phyloP scores from a whole-genome alignment of 768 basidiomycete genomes.

The Sporobolomyces pararoseus region DNA sequence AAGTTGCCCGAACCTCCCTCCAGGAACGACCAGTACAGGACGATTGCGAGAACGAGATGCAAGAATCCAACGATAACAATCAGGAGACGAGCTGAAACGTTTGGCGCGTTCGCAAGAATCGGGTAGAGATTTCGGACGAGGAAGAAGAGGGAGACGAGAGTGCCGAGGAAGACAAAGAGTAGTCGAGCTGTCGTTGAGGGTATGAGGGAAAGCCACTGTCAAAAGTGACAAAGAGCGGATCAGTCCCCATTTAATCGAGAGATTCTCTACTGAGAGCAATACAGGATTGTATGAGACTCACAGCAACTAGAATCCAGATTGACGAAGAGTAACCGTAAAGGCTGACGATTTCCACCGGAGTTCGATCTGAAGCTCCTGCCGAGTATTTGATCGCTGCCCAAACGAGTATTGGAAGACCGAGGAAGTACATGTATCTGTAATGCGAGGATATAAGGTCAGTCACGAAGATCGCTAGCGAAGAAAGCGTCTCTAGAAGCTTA shows the following conservation, averaged over 20 bases:
- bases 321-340: conserved; percentile 62
- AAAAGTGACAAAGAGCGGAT: not conserved
- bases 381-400: conserved; percentile 78
- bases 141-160: conserved; percentile 80
- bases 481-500: conserved; percentile 8
- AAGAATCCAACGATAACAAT: conserved; percentile 70
- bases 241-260: no score
- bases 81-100: conserved; percentile 75
- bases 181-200: conserved; percentile 16
- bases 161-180: conserved; percentile 62
- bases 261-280: not conserved
- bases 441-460: not conserved
- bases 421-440: conserved; percentile 68
- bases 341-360: conserved; percentile 62
- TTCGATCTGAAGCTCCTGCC: conserved; percentile 83
- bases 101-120: conserved; percentile 75
- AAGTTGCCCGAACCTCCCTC: conserved; percentile 46
- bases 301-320: conserved; percentile 80
- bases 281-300: conserved; percentile 54
- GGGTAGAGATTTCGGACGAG: conserved; percentile 81
- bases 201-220: conserved; percentile 39
- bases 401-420: conserved; percentile 72
- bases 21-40: conserved; percentile 78
- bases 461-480: not conserved
- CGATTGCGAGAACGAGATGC: conserved; percentile 74